phyloP scores from a whole-genome alignment of 495 filamentous ascomycete genomes.

The Penicillium coprophilum region DNA sequence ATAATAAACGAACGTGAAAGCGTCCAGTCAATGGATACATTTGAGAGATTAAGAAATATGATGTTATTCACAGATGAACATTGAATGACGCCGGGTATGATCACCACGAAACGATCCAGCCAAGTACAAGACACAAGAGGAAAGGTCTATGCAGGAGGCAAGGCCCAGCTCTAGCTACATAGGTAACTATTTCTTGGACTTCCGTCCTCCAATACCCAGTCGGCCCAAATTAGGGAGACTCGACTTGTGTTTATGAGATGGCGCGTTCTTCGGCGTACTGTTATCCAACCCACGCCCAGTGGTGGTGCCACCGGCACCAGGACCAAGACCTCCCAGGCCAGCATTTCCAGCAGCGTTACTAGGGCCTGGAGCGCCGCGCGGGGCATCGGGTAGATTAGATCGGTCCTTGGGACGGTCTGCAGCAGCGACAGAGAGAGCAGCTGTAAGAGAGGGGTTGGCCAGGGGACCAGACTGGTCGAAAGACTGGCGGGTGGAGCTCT shows the following conservation, averaged over 20 bases:
- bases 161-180: background rate
- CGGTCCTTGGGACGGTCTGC: constrained; percentile 44
- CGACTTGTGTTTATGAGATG: constrained; percentile 56
- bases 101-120: background rate
- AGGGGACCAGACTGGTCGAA: constrained; percentile 28
- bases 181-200: constrained; percentile 46
- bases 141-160: background rate
- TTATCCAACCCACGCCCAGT: constrained; percentile 23
- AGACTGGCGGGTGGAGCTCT: constrained; percentile 37
- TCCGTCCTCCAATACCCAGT: constrained; percentile 63
- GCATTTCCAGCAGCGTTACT: constrained; percentile 29
- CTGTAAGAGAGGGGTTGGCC: constrained; percentile 30
- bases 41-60: background rate
- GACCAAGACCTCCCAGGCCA: constrained; percentile 41
- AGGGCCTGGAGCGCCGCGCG: constrained; percentile 29
- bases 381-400: constrained; percentile 41
- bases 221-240: constrained; percentile 70
- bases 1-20: background rate
- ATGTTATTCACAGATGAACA: background rate
- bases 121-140: background rate
- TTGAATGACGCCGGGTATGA: background rate
- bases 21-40: background rate
- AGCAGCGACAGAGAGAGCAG: constrained; percentile 35
- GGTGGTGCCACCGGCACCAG: constrained; percentile 1
- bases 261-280: constrained; percentile 21